Base-by-base conservation (phyloP, 169 alveolate genomes). In the Cryptosporidium meleagridis region DNA sequence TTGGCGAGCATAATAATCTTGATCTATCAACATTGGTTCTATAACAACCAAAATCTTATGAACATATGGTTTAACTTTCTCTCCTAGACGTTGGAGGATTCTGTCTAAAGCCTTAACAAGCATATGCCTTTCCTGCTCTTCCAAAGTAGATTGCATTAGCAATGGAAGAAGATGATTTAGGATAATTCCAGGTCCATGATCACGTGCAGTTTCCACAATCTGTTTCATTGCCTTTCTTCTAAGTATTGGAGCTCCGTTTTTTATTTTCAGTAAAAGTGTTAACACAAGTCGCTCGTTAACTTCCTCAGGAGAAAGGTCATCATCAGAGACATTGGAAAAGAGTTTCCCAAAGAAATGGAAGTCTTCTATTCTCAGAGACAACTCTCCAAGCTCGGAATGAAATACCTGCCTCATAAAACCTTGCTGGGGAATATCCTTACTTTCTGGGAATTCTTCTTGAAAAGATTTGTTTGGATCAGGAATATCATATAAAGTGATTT, bases 1-100 rank as follows among this genome's bases (percentile, higher is more conserved):
- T 31, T 97, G 99, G 85, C 99, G 96, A 0, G 99, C 99, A 91
- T 98, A 99, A 92, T 97, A 98, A 86, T 98, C 99, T 92, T 99
- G 99, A 92, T 99, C 99, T 55, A 98, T 98, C 29, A 99, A 94
- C 94, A 99, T 95, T 1, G 99, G 99, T 92, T 98, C 99, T 14
- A 99, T 98, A 31, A 98, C 99, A 23, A 97, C 99, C 85, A 99
- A 91, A 21, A 99, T 98, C 93, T 98, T 98, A 86, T 98, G 99
- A 18, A 98, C 99, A 94, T 97, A 97, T 2, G 99, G 99, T 21
- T 99, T 95, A 31, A 98, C 99, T 70, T 95, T 75, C 68, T 98
- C 99, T 69, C 98, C 99, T 86, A 99, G 87, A 92, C 98, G 97
- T 91, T 97, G 97, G 41, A 99, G 92, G 52, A 98, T 96, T 87